Evolutionary conservation across 2,329 filamentous ascomycete genomes (phyloP).

Genomic region (Stemphylium vesicarium): DNA sequence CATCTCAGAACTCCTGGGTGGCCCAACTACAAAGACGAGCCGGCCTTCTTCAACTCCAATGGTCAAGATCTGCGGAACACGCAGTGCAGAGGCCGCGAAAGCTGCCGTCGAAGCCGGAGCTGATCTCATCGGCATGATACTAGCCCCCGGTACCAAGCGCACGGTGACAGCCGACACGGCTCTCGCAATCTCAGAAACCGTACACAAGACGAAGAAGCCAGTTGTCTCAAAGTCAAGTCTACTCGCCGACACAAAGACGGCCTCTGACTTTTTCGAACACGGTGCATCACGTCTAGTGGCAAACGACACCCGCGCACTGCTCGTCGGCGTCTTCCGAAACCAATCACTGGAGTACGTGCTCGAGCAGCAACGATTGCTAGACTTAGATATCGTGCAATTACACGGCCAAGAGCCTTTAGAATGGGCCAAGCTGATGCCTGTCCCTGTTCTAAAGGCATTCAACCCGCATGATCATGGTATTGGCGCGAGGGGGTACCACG

Average conservation of each 20-base stretch:
- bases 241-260: constrained; percentile 41
- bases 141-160: constrained; percentile 81
- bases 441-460: constrained; percentile 89
- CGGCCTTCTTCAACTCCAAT: constrained; percentile 54
- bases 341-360: constrained; percentile 85
- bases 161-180: constrained; percentile 81
- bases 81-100: constrained; percentile 78
- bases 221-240: constrained; percentile 26
- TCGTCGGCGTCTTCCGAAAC: constrained; percentile 94
- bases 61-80: constrained; percentile 95
- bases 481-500: constrained; percentile 78
- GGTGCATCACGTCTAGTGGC: constrained; percentile 54
- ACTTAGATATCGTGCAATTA: constrained; percentile 87
- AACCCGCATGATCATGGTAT: constrained; percentile 76
- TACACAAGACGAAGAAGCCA: constrained; percentile 64
- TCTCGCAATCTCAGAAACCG: constrained; percentile 76
- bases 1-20: constrained; percentile 81
- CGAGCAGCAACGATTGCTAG: constrained; percentile 74
- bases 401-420: constrained; percentile 92
- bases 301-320: constrained; percentile 68
- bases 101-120: constrained; percentile 85
- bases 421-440: constrained; percentile 87
- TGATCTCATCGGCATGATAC: constrained; percentile 90
- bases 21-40: constrained; percentile 37
- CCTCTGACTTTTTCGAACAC: constrained; percentile 75